phyloP scores from a whole-genome alignment of 129 eudicot genomes.

The Apium graveolens region DNA sequence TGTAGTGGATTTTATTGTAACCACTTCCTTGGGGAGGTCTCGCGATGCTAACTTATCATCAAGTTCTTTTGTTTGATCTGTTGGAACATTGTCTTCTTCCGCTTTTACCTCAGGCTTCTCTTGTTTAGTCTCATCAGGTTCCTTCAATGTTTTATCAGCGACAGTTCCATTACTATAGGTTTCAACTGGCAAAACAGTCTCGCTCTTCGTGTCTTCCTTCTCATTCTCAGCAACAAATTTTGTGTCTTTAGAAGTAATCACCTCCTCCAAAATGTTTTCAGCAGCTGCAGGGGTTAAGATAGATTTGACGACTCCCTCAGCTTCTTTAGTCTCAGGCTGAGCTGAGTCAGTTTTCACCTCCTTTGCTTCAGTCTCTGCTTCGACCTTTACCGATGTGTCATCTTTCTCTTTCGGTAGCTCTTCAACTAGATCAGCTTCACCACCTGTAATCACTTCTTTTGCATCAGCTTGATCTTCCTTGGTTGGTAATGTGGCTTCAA shows the following conservation, averaged over 20 bases:
- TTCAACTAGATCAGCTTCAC: neutral
- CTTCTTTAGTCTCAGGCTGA: slow-evolving; percentile 17
- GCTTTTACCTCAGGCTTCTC: slow-evolving; percentile 21
- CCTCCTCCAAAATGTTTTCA: slow-evolving; percentile 17
- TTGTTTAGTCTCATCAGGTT: slow-evolving; percentile 24
- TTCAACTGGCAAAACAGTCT: slow-evolving; percentile 15
- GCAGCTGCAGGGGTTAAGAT: slow-evolving; percentile 9
- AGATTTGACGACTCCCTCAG: slow-evolving; percentile 7
- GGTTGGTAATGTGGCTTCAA: slow-evolving; percentile 6
- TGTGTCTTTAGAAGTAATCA: slow-evolving; percentile 20
- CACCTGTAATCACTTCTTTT: neutral
- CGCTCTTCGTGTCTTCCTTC: slow-evolving; percentile 20
- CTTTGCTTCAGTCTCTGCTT: slow-evolving; percentile 12
- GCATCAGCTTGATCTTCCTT: slow-evolving; percentile 5
- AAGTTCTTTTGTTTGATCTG: slow-evolving; percentile 11
- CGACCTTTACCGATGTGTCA: neutral
- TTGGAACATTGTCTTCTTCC: slow-evolving; percentile 19
- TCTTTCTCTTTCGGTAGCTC: neutral
- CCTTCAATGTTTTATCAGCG: slow-evolving; percentile 14
- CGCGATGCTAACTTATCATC: slow-evolving; percentile 13
- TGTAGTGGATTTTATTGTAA: slow-evolving; percentile 33
- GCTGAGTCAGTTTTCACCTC: slow-evolving; percentile 21
- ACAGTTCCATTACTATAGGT: slow-evolving; percentile 9
- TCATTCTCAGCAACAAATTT: slow-evolving; percentile 26
- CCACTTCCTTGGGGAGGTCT: slow-evolving; percentile 44